These are phyloP conservation scores for Botrytis sinoallii DNA, from an alignment of 2,329 filamentous ascomycete species.

Conservation along the genomic window DNA sequence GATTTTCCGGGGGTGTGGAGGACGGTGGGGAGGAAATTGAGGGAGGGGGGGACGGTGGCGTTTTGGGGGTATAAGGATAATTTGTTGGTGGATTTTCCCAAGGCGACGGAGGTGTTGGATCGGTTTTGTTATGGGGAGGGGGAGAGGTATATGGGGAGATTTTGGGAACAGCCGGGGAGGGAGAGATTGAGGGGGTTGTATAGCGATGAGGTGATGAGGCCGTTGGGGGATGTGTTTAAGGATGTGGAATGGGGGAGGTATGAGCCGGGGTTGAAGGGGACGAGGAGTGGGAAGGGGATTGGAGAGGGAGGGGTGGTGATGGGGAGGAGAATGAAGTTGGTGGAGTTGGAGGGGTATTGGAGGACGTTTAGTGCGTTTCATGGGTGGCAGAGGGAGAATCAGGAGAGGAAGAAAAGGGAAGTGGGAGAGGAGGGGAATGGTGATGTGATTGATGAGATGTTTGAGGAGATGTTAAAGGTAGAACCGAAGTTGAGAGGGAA, in stretches of 20 bases:
- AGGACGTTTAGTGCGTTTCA: slow-evolving; percentile 59
- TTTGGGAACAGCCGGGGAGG: slow-evolving; percentile 61
- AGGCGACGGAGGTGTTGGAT: slow-evolving; percentile 52
- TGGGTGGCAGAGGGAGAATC: slow-evolving; percentile 56
- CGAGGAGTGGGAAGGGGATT: slow-evolving; percentile 29
- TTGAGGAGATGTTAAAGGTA: slow-evolving; percentile 54
- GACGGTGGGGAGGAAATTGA: slow-evolving; percentile 52
- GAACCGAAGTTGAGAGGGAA: slow-evolving; percentile 51
- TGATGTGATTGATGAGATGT: slow-evolving; percentile 61
- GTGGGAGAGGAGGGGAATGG: slow-evolving; percentile 55
- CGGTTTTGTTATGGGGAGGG: slow-evolving; percentile 53
- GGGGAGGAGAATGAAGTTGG: slow-evolving; percentile 52
- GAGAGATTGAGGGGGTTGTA: slow-evolving; percentile 52
- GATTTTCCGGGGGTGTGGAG: slow-evolving; percentile 54
- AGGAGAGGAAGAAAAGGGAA: slow-evolving; percentile 46
- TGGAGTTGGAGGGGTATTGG: slow-evolving; percentile 58
- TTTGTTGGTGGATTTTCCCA: slow-evolving; percentile 52
- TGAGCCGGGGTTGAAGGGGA: slow-evolving; percentile 49
- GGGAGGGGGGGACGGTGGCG: slow-evolving; percentile 55
- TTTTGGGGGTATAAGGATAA: slow-evolving; percentile 67
- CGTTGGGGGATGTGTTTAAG: slow-evolving; percentile 51
- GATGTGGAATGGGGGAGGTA: slow-evolving; percentile 54
- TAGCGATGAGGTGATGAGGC: slow-evolving; percentile 45
- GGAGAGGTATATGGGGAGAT: slow-evolving; percentile 52
- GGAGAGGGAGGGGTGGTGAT: slow-evolving; percentile 48